Base-by-base conservation (phyloP, 2,329 filamentous ascomycete species). In the Mycosphaerelloides madeirae region DNA sequence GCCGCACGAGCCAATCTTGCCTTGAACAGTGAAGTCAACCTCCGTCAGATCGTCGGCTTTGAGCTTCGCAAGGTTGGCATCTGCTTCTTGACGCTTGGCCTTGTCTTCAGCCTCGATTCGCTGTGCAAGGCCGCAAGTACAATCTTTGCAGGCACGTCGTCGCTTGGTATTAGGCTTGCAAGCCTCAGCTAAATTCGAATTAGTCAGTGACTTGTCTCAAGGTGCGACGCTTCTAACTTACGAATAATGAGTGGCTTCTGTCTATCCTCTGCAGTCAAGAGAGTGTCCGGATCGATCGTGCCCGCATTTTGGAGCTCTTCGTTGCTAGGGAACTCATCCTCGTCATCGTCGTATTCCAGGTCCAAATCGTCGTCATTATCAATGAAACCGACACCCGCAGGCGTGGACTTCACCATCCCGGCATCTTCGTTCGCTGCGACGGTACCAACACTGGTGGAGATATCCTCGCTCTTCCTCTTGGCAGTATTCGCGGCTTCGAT, bases 11-110 rank as follows among this genome's bases (percentile, higher is more conserved):
- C 93, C 91, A 5, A 91, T 87, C 73, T 96, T 97, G 57, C 93
- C 93, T 68, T 95, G 79, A n/a, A 97, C 87, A 1, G 93, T 98
- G 64, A 98, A 97, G 68, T 98, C 93, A 7, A 97, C 77, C 67
- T 97, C 91, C 40, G 80, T 82, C 38, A 98, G 71, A 63, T 98
- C 93, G 58, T 87, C 83, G 1, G 80, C 73, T 38, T 77, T 80
- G 40, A 95, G 75, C 68, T 85, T 87, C 50, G 49, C 38, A 15
- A 56, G 51, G 35, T 54, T 58, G 8, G 36, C n/a, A 37, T 44
- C 38, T 88, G 72, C 15, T 81, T 75, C 61, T 82, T 79, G 19
- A 59, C 53, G 37, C 31, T 41, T 45, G 6, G 43, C 43, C 25
- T 41, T 40, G 67, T 97, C 93, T 72, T 97, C 88, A n/a, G 83